Base-by-base conservation (phyloP, 176 grass and related monocot genomes). In the Carex littledalei region DNA sequence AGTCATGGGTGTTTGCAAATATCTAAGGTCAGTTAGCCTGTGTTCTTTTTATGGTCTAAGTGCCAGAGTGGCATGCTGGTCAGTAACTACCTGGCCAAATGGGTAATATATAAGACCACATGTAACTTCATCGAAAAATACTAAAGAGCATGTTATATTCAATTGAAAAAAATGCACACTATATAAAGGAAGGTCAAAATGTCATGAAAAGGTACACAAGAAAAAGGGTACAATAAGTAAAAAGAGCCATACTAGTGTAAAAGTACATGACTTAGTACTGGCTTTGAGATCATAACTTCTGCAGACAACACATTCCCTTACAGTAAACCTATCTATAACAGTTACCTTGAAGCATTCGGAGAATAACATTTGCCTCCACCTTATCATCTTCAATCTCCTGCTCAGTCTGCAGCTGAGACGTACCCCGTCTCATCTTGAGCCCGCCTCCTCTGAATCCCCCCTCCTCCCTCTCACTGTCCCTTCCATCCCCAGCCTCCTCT, bases 311-410 rank as follows among this genome's bases (percentile, higher is more conserved):
- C 52, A 76, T 52, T 76, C 47, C 47, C 22, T 55, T 56, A 78
- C 74, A 78, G 31, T 77, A 20, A 52, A 56, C 50, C 71, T 37
- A 14, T 76, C 45, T 76, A 76, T 29, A 76, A 81, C 87, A 57
- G 18, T 78, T 84, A 99, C 96, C 96, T 90, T 99, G 91, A 68
- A 99, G 91, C 86, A 99, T 84, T 86, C 91, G 93, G 72, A 88
- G 83, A 84, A 93, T 91, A 79, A 88, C 62, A 86, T 73, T 84
- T 64, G 91, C 93, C 86, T 99, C 93, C 89, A 83, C 86, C 75
- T 90, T 76, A 71, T 99, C 93, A 94, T 99, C 93, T 89, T 99
- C 90, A 87, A 92, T 94, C 87, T 95, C 96, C 84, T 94, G 85
- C 10, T 94, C 92, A 41, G 79, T 84, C 90, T 94, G 85, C 52